Base-by-base conservation (phyloP, 139 green algal genomes). In the Dunaliella primolecta region DNA sequence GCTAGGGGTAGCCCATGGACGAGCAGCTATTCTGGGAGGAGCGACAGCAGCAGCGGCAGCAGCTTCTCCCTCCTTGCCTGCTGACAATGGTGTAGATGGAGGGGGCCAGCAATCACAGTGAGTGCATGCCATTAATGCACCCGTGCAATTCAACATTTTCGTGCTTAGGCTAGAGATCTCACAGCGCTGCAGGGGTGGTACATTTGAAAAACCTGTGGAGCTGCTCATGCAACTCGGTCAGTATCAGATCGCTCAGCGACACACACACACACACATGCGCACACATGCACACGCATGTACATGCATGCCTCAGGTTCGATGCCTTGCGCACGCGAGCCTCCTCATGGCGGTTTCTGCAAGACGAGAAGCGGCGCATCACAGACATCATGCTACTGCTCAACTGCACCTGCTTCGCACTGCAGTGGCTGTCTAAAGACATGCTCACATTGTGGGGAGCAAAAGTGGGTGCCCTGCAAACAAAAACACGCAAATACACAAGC, bases 391-490 rank as follows among this genome's bases (percentile, higher is more conserved):
- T 93, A 38, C 31, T 85, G 2, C 32, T 91, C 23, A 92, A 91
- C 80, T 74, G 25, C 0, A 29, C 85, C 0, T 74, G 82, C 36
- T 90, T 89, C n/a, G 1, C 86, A 21, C 36, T 89, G 75, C 87
- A 93, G 30, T 91, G 86, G 89, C 78, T 91, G 25, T 82, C 56
- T 29, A 82, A 84, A 30, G 91, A 92, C 37, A 11, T 57, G n/a
- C 74, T 93, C 34, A 89, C 87, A 34, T 57, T 90, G 23, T 91
- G 84, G 87, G 89, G 89, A 30, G 85, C 81, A 36, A 93, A 93
- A 87, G 88, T 93, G 56, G 0, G 82, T 25, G 7, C 37, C 38
- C 32, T 23, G 24, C 24, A 25, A n/a, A 31, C 80, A 36, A 85
- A 2, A 90, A 86, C 84, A 38, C 72, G n/a, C n/a, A n/a, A n/a